A percentile compares a stretch with the other conserved stretches of the same genome.
Evolutionary conservation across 108 stramenopile genomes (phyloP).

Genomic region (Chaetoceros muelleri): DNA sequence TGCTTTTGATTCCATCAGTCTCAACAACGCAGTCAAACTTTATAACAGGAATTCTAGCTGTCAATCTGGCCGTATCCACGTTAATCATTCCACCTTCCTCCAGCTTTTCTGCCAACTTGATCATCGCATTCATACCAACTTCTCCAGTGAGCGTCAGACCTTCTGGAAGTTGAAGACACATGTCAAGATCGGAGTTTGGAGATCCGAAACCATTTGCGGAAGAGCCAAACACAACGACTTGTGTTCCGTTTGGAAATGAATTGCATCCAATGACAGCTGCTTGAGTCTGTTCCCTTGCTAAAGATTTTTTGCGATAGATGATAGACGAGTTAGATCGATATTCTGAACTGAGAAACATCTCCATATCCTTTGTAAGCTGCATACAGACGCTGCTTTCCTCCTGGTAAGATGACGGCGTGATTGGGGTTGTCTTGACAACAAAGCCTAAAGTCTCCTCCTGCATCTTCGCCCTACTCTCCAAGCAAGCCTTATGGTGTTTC

Average conservation of each 20-base stretch:
- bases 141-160: slow-evolving; percentile 22
- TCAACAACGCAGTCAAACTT: slow-evolving; percentile 59
- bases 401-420: slow-evolving; percentile 15
- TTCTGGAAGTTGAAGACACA: slow-evolving; percentile 68
- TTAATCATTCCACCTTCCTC: slow-evolving; percentile 67
- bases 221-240: slow-evolving; percentile 78
- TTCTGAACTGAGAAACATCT: slow-evolving; percentile 17
- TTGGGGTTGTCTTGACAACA: slow-evolving; percentile 33
- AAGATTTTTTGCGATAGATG: slow-evolving; percentile 46
- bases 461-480: slow-evolving; percentile 48
- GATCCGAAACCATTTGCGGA: slow-evolving; percentile 85
- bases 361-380: slow-evolving; percentile 48
- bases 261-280: slow-evolving; percentile 39
- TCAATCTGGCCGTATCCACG: slow-evolving; percentile 80
- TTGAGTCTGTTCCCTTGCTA: slow-evolving; percentile 47
- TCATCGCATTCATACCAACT: slow-evolving; percentile 64
- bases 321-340: slow-evolving; percentile 32
- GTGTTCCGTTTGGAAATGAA: slow-evolving; percentile 67
- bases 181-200: slow-evolving; percentile 77
- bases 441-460: slow-evolving; percentile 56
- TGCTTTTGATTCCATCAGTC: slow-evolving; percentile 35
- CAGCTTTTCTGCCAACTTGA: slow-evolving; percentile 54
- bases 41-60: slow-evolving; percentile 95
- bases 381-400: slow-evolving; percentile 3
- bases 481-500: slow-evolving; percentile 28